Evolutionary conservation across 164 flowering plant genomes (phyloP), one percentile per base, ranked within the genome.

Genomic region (Tinospora cordifolia): DNA sequence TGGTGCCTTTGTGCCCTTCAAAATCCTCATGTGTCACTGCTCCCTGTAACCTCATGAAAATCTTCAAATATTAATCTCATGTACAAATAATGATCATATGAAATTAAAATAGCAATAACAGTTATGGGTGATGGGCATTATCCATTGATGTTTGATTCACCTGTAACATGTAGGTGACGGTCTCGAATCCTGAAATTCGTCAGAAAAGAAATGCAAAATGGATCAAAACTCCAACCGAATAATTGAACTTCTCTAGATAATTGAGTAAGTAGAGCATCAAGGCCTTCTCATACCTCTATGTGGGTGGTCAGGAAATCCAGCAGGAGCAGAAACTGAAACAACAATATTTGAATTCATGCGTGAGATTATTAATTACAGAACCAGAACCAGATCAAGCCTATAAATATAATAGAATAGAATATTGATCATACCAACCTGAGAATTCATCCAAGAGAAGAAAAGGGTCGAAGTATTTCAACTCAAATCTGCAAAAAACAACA

Each of bases 251-350:
- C 41, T 65, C 49, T 65, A 11, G 2, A 34, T 63, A 7, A 63
- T 60, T 60, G 63, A 15, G 0, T 66, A 62, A 49, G 19, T 9
- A 5, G 39, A 36, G 14, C 11, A 13, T 49, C 27, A 54, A 40
- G 63, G n/a, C n/a, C n/a, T n/a, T n/a, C 59, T 26, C 75, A 76
- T 70, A 86, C 97, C 98, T 93, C 97, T 87, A 51, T 93, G 98
- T 46, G 98, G 98, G 73, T 91, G 98, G 76, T 93, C 96, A 46
- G 96, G 97, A 76, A 93, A 91, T 40, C 96, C 98, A 74, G 88
- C 91, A 7, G 93, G 93, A 78, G 92, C 84, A 62, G 91, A 60
- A 66, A 89, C 98, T 93, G 90, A 75, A 81, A 76, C 2, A 74
- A 14, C n/a, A n/a, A n/a, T n/a, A n/a, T n/a, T 67, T 26, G 39